Evolutionary conservation across 2,329 filamentous ascomycete species (phyloP).

Genomic region (Cladosporium cucumerinum): DNA sequence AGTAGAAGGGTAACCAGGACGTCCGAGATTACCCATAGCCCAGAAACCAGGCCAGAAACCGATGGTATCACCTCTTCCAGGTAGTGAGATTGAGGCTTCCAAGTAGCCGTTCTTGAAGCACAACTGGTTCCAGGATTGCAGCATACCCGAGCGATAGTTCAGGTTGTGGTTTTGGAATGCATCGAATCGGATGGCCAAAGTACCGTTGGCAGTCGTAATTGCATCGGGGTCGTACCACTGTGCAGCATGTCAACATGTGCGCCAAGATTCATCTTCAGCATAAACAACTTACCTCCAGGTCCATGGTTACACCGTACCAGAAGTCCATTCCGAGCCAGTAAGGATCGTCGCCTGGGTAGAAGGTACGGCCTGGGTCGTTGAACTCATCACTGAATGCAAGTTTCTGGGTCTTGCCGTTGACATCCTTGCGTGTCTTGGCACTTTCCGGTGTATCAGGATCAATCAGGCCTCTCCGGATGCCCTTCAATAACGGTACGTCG

Average conservation of each 20-base stretch:
- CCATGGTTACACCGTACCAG: slow-evolving; percentile 54
- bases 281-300: slow-evolving; percentile 37
- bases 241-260: neutral
- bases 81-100: slow-evolving; percentile 52
- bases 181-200: slow-evolving; percentile 47
- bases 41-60: slow-evolving; percentile 54
- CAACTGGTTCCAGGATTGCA: slow-evolving; percentile 53
- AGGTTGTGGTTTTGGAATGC: slow-evolving; percentile 46
- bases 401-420: slow-evolving; percentile 45
- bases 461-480: slow-evolving; percentile 48
- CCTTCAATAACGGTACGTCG: slow-evolving; percentile 47
- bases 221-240: slow-evolving; percentile 52
- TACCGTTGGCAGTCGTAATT: slow-evolving; percentile 47
- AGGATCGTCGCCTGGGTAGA: slow-evolving; percentile 57
- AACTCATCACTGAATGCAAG: slow-evolving; percentile 58
- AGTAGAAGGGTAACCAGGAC: slow-evolving; percentile 51
- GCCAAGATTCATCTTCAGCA: neutral
- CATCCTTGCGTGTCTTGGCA: slow-evolving; percentile 45
- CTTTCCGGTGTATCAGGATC: slow-evolving; percentile 51
- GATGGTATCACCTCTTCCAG: slow-evolving; percentile 48
- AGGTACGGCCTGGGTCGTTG: slow-evolving; percentile 51
- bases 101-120: slow-evolving; percentile 55
- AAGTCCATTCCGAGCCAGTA: slow-evolving; percentile 53
- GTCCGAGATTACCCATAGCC: slow-evolving; percentile 54
- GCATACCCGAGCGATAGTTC: slow-evolving; percentile 50